Evolutionary conservation across 169 alveolate genomes (phyloP).

Genomic region (Sarcocystis neurona): DNA sequence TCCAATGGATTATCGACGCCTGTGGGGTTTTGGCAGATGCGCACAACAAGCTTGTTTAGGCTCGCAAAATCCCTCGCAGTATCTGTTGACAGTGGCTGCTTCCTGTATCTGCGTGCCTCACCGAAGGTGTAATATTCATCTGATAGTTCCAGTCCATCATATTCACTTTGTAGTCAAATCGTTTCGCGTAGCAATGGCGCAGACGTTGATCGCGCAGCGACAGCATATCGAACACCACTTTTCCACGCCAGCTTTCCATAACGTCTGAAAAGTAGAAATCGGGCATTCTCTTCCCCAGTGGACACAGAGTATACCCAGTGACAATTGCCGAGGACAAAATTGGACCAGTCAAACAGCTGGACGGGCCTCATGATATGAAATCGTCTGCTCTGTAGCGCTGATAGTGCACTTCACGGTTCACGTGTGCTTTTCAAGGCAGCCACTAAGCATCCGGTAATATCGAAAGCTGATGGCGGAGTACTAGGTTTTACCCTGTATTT

Average conservation of each 20-base stretch:
- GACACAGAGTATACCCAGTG: background rate
- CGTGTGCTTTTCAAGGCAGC: background rate
- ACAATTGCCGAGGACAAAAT: background rate
- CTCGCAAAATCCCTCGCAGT: background rate
- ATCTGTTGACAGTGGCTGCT: background rate
- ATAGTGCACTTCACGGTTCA: background rate
- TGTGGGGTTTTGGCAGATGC: background rate
- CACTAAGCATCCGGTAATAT: background rate
- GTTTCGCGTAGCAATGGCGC: conserved; percentile 75
- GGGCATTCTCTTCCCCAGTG: background rate
- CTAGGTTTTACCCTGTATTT: conserved; percentile 74
- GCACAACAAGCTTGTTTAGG: background rate
- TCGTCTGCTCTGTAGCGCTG: background rate
- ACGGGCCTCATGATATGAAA: background rate
- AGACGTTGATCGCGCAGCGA: conserved; percentile 80
- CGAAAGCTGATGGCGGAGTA: conserved; percentile 5
- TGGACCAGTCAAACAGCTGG: background rate
- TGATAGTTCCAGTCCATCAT: conserved; percentile 84
- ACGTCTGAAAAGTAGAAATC: conserved; percentile 1
- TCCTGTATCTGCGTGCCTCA: background rate
- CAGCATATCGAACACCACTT: conserved; percentile 77
- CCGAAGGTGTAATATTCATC: conserved; percentile 35
- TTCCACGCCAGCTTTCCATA: conserved; percentile 68
- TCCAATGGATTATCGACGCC: conserved; percentile 66
- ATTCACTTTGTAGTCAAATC: conserved; percentile 83